Conservation (phyloP, 768 basidiomycete genomes). For the Holtermanniella nyarrowii region DNA sequence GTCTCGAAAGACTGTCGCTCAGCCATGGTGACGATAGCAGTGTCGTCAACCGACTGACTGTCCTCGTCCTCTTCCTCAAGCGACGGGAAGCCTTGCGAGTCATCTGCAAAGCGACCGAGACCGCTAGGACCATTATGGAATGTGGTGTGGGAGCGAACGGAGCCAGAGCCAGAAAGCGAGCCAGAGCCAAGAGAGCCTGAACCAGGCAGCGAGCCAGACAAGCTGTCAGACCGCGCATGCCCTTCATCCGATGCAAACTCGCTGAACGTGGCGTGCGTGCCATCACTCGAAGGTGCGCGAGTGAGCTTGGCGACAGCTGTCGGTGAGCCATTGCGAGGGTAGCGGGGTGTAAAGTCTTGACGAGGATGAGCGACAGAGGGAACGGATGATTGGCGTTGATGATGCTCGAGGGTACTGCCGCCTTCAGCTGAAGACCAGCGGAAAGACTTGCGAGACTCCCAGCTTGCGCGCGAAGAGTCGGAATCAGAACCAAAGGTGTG, state of each 20-base stretch:
- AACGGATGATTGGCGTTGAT: conserved; percentile 25
- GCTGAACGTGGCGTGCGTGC: conserved; percentile 29
- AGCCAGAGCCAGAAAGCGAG: conserved; percentile 8
- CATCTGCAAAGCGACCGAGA: conserved; percentile 24
- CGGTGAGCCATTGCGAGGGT: conserved; percentile 35
- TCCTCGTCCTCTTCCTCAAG: conserved; percentile 35
- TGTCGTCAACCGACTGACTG: conserved; percentile 21
- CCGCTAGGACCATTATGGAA: conserved; percentile 31
- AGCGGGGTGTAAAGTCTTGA: conserved; percentile 38
- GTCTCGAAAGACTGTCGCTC: conserved; percentile 34
- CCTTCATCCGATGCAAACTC: conserved; percentile 18
- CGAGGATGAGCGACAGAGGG: conserved; percentile 33
- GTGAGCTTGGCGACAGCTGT: conserved; percentile 27
- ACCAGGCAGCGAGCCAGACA: conserved; percentile 5
- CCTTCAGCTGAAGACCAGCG: conserved; percentile 34
- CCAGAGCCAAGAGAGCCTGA: conserved; percentile 13
- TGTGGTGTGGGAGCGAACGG: conserved; percentile 6
- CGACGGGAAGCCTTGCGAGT: conserved; percentile 24
- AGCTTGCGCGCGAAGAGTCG: conserved; percentile 33
- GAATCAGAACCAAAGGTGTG: conserved; percentile 25
- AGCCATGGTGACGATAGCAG: conserved; percentile 30
- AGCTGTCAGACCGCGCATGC: conserved; percentile 2
- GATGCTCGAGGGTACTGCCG: conserved; percentile 9
- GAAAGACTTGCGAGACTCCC: conserved; percentile 36
- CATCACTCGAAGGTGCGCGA: conserved; percentile 15